Percentiles rank a stretch among this genome's conserved stretches.
phyloP scores from a whole-genome alignment of 495 filamentous ascomycete genomes.

The Monascus purpureus region DNA sequence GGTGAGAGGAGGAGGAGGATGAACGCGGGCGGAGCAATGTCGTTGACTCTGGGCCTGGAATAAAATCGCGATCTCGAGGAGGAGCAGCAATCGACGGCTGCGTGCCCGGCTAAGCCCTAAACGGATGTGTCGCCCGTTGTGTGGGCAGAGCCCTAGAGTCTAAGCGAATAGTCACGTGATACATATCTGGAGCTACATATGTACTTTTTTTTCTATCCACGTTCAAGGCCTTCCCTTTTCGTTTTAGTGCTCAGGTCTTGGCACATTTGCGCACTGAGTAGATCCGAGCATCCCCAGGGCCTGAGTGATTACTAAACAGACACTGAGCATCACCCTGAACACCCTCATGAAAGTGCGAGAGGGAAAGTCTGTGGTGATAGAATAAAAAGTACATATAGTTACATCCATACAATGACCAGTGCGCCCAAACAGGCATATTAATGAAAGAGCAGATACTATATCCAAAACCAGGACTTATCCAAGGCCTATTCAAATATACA shows the following conservation, averaged over 20 bases:
- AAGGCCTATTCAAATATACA: too few relatives aligned
- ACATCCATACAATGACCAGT: too few relatives aligned
- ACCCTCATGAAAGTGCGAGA: too few relatives aligned
- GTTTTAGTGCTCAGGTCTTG: not conserved
- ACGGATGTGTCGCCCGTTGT: not conserved
- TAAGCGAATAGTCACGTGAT: not conserved
- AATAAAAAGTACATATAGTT: too few relatives aligned
- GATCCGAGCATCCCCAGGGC: not conserved
- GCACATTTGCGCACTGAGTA: not conserved
- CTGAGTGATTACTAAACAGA: not conserved
- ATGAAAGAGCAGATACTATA: too few relatives aligned
- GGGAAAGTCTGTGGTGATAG: too few relatives aligned
- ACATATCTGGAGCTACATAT: not conserved
- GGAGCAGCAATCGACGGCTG: conserved; percentile 23
- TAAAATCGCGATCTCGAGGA: conserved; percentile 28
- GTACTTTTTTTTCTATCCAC: too few relatives aligned
- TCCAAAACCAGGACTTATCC: too few relatives aligned
- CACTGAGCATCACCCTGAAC: too few relatives aligned
- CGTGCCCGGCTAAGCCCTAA: conserved; percentile 28
- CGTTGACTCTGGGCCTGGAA: conserved; percentile 32
- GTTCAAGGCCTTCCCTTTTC: not conserved
- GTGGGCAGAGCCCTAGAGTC: not conserved
- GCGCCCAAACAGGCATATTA: too few relatives aligned
- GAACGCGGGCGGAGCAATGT: conserved; percentile 27
- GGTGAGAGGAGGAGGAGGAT: conserved; percentile 18